Percentiles rank a stretch among this genome's conserved stretches.
Conservation (phyloP, 1,284 basidiomycete species). For the Pseudozyma sp. region DNA sequence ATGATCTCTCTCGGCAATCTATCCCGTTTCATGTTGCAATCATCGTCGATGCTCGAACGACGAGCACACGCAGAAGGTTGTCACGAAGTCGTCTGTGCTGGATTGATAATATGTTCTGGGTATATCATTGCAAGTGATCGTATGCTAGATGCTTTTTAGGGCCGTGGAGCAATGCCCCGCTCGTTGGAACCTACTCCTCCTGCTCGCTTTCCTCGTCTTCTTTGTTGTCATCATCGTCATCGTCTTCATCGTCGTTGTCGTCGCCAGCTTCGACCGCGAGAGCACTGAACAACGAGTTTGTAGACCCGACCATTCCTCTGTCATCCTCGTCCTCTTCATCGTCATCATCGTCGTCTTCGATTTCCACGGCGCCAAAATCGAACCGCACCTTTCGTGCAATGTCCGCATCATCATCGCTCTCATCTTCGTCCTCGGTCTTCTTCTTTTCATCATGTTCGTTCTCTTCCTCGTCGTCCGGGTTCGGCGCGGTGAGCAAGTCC, state of each 20-base stretch:
- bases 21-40: too few relatives aligned
- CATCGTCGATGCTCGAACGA: too few relatives aligned
- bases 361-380: slow-evolving; percentile 28
- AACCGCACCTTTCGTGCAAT: slow-evolving; percentile 33
- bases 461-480: slow-evolving; percentile 35
- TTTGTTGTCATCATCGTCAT: slow-evolving; percentile 6
- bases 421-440: slow-evolving; percentile 2
- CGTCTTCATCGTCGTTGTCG: slow-evolving; percentile 30
- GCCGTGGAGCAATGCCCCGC: too few relatives aligned
- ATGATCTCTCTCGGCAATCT: too few relatives aligned
- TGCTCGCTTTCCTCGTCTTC: slow-evolving; percentile 18
- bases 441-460: slow-evolving; percentile 25
- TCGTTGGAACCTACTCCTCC: not conserved
- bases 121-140: slow-evolving; percentile 10
- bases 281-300: slow-evolving; percentile 35
- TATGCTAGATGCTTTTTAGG: not conserved
- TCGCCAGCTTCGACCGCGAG: slow-evolving; percentile 43
- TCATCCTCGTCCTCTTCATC: slow-evolving; percentile 19
- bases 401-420: slow-evolving; percentile 18
- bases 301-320: slow-evolving; percentile 6
- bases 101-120: not conserved
- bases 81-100: too few relatives aligned
- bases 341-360: slow-evolving; percentile 9
- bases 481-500: slow-evolving; percentile 35
- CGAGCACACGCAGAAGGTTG: too few relatives aligned